These are phyloP conservation scores for Ganoderma leucocontextum DNA, from an alignment of 1,284 basidiomycete genomes.

Conservation along the genomic window DNA sequence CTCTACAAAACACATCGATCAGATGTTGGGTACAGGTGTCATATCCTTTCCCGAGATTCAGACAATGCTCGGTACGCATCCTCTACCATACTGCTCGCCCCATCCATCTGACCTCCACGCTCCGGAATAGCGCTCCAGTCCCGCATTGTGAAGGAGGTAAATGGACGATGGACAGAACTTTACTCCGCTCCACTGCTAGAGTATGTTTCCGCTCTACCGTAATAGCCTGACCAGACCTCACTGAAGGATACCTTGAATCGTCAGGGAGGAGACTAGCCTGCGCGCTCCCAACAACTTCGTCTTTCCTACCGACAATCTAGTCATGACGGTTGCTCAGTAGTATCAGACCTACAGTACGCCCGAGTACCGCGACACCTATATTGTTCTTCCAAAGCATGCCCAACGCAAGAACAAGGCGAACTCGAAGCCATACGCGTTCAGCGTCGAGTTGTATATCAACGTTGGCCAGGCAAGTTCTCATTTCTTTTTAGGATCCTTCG, in stretches of 20 bases:
- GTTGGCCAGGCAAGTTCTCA: no score
- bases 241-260: rapidly evolving
- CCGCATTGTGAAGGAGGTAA: background rate
- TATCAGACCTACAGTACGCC: no score
- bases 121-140: background rate
- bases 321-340: no score
- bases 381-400: no score
- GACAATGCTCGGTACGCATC: background rate
- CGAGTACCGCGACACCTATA: no score
- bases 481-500: no score
- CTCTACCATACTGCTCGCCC: background rate
- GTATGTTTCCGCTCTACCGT: background rate
- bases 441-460: no score
- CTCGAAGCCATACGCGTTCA: no score
- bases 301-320: no score
- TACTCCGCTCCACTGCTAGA: background rate
- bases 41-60: background rate
- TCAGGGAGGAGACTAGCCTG: background rate
- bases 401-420: no score
- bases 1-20: background rate
- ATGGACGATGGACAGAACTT: background rate
- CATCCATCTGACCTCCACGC: no score
- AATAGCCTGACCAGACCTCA: background rate
- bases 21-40: background rate
- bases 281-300: no score